phyloP scores from a whole-genome alignment of 768 basidiomycete species.

The Sporobolomyces roseus region DNA sequence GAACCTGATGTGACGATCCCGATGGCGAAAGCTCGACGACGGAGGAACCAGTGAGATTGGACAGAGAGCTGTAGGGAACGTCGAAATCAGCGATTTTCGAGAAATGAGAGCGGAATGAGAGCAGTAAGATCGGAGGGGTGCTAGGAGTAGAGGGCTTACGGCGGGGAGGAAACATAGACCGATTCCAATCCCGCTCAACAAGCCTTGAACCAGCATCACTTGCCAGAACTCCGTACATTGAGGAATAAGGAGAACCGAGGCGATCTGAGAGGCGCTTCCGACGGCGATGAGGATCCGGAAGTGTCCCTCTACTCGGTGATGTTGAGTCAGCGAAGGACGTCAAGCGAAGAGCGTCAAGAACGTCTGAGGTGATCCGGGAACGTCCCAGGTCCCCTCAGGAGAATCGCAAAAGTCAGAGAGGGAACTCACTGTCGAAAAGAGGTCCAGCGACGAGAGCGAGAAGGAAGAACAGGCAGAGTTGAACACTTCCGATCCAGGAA shows the following conservation, averaged over 20 bases:
- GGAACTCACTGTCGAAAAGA: constrained; percentile 43
- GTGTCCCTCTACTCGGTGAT: neutral
- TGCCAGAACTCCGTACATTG: constrained; percentile 40
- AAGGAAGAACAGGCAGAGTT: constrained; percentile 47
- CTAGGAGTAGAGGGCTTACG: neutral
- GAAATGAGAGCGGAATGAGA: no score
- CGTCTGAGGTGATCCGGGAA: no score
- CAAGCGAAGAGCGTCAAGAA: neutral
- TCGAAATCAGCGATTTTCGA: no score
- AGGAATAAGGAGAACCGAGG: constrained; percentile 42
- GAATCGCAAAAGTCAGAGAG: no score
- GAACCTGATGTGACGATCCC: constrained; percentile 69
- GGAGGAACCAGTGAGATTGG: constrained; percentile 57
- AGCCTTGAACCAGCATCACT: constrained; percentile 57
- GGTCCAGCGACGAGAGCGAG: constrained; percentile 44
- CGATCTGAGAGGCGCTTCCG: constrained; percentile 53
- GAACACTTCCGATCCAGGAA: constrained; percentile 47
- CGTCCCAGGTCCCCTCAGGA: no score
- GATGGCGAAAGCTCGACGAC: constrained; percentile 65
- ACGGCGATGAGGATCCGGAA: constrained; percentile 18
- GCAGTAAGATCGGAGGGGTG: neutral
- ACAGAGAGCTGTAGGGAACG: neutral
- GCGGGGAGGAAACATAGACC: constrained; percentile 57
- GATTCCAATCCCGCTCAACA: constrained; percentile 54
- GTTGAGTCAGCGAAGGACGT: no score